phyloP scores from a whole-genome alignment of 306 rosid genomes.

The Malus sylvestris region DNA sequence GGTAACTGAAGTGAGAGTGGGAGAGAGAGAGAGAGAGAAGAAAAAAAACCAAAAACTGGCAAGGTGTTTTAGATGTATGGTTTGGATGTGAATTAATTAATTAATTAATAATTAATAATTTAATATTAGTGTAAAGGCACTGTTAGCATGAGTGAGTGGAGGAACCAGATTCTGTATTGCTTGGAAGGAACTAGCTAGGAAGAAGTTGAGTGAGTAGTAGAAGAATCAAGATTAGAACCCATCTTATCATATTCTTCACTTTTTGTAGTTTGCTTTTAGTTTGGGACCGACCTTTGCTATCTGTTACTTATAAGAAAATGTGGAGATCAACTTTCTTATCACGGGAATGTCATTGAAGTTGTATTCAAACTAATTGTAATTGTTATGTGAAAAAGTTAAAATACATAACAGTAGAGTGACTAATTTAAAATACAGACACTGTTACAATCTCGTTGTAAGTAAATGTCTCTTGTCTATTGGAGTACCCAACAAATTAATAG shows the following conservation, averaged over 20 bases:
- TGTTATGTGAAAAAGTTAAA: neutral
- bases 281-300: constrained; percentile 4
- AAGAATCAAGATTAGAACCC: neutral
- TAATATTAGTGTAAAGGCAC: constrained; percentile 28
- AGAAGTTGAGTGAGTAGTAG: neutral
- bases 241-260: neutral
- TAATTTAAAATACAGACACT: no score
- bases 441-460: neutral
- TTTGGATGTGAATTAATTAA: constrained; percentile 17
- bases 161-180: constrained; percentile 4
- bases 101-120: neutral
- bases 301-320: neutral
- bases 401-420: no score
- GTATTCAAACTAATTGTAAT: no score
- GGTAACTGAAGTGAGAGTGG: constrained; percentile 4
- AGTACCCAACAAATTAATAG: neutral
- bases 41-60: neutral
- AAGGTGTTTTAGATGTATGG: neutral
- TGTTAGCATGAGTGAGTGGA: constrained; percentile 12
- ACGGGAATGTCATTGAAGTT: no score
- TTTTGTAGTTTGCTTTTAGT: constrained; percentile 15
- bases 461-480: neutral
- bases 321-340: neutral
- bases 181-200: constrained; percentile 6
- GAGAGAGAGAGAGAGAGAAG: neutral